Base-by-base conservation (phyloP, 306 rosid genomes). In the Cucurbita pepo region DNA sequence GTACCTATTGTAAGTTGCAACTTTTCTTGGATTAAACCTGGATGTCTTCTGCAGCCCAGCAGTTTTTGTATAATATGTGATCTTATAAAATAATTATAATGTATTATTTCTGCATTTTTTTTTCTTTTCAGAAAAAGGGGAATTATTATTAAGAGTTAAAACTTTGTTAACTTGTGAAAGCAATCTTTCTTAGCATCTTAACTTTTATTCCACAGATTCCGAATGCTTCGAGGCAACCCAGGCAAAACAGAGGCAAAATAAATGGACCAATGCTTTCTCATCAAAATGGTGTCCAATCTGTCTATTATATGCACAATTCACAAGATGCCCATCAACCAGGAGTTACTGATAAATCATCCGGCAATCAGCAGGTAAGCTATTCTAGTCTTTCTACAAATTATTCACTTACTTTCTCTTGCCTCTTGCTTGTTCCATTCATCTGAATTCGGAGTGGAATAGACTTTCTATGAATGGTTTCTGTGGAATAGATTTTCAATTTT, bases 191-290 rank as follows among this genome's bases (percentile, higher is more conserved):
- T 47, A 54, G 36, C 36, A 12, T 66, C 56, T 44, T 21, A 21
- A 72, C 34, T 70, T 75, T 74, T 61, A 65, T 21, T 78, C 71
- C 78, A 15, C 89, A 88, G 95, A 81, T 79, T 76, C 75, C 95
- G 45, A 86, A 75, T 82, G 72, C 74, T 81, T 81, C 83, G 51
- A 85, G 95, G 81, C 93, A 78, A 77, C 82, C 79, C 57, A 83
- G 88, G 87, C 90, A 84, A 75, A 90, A 78, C 79, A 80, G 92
- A 80, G 88, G 91, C n/a, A 86, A 92, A 84, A 79, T 77, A 78
- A 90, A 84, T 72, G 96, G 89, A 38, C 84, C 75, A 71, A 60
- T 83, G 56, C 71, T 59, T 71, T 69, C 91, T 45, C 88, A 83
- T 45, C 88, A 83, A 71, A 89, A 87, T 71, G 81, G 79, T 70